Base-by-base conservation (phyloP, 1,139 yeast genomes). In the Meyerozyma guilliermondii region DNA sequence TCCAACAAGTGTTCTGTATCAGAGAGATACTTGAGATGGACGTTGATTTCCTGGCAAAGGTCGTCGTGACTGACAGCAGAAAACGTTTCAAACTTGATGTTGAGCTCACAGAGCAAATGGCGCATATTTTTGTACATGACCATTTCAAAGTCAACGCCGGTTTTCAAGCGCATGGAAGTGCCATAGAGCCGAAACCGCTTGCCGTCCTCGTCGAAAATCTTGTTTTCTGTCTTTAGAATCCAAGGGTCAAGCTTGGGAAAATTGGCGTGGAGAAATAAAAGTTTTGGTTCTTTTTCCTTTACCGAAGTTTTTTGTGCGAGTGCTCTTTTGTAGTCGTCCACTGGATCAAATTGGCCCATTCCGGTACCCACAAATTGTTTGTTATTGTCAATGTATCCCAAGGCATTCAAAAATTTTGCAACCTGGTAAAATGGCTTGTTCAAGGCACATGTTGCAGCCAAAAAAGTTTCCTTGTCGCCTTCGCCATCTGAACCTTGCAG, bases 391-490 rank as follows among this genome's bases (percentile, higher is more conserved):
- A 77, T 69, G 48, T 71, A 69, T 4, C 85, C 86, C 52, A 76
- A 65, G 0, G 85, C 81, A 46, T 68, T 67, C 38, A 78, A 58
- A 48, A 77, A 78, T 47, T 65, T 71, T 39, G 78, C 75, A n/a
- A 86, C 88, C 59, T 84, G 91, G 55, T 87, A 85, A 50, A 68
- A 83, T 1, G 78, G 69, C 40, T 80, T 75, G 7, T 68, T 65
- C 43, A 83, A 63, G 2, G 84, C 87, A 38, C 76, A 75, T 0
- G 94, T 83, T 0, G 92, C 91, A 0, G 95, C 91, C 42, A 86
- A 66, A 55, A 86, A 88, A 0, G 96, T 87, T 58, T 88, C 96
- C 59, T 87, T 88, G 60, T 88, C 96, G 47, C 96, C 96, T 65
- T 87, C 95, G 36, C 96, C 96, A 44, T 82, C 85, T 0, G 87